Conservation (phyloP, 495 filamentous ascomycete genomes). For the Talaromyces liani region DNA sequence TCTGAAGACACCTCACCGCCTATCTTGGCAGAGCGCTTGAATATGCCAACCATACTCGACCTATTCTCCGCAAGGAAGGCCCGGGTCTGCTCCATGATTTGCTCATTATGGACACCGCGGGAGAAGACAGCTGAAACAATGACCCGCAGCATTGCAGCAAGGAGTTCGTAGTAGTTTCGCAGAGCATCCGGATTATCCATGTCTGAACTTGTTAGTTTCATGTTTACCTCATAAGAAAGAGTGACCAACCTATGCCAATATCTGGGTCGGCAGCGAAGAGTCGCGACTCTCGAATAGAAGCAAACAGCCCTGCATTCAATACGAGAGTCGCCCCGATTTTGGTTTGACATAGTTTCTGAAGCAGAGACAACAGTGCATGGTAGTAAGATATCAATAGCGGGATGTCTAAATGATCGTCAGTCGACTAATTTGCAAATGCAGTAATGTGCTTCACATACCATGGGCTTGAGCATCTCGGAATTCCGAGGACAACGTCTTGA, state of each 20-base stretch:
- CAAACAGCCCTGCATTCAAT: slow-evolving; percentile 83
- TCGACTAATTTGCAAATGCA: neutral
- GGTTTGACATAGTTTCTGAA: slow-evolving; percentile 78
- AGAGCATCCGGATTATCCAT: slow-evolving; percentile 65
- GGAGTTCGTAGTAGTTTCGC: slow-evolving; percentile 72
- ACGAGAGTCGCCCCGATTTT: slow-evolving; percentile 71
- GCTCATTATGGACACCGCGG: slow-evolving; percentile 72
- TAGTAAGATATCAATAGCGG: slow-evolving; percentile 53
- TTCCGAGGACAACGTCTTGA: slow-evolving; percentile 64
- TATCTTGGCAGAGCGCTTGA: slow-evolving; percentile 82
- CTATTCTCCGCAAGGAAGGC: slow-evolving; percentile 74
- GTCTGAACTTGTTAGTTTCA: slow-evolving; percentile 31
- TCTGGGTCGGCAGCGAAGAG: slow-evolving; percentile 92
- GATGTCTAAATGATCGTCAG: slow-evolving; percentile 27
- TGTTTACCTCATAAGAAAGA: slow-evolving; percentile 11
- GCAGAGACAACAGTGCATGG: slow-evolving; percentile 69
- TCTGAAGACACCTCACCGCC: slow-evolving; percentile 42
- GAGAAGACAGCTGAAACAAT: slow-evolving; percentile 71
- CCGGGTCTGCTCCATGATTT: slow-evolving; percentile 62
- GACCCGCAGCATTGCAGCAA: slow-evolving; percentile 74
- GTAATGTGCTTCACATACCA: slow-evolving; percentile 29
- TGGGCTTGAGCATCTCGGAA: slow-evolving; percentile 41
- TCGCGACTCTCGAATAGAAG: slow-evolving; percentile 64
- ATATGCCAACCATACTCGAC: slow-evolving; percentile 72
- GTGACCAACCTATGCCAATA: slow-evolving; percentile 64